Evolutionary conservation across 2,329 filamentous ascomycete species (phyloP), one percentile per base, ranked within the genome.

Genomic region (Dothidotthia symphoricarpi): DNA sequence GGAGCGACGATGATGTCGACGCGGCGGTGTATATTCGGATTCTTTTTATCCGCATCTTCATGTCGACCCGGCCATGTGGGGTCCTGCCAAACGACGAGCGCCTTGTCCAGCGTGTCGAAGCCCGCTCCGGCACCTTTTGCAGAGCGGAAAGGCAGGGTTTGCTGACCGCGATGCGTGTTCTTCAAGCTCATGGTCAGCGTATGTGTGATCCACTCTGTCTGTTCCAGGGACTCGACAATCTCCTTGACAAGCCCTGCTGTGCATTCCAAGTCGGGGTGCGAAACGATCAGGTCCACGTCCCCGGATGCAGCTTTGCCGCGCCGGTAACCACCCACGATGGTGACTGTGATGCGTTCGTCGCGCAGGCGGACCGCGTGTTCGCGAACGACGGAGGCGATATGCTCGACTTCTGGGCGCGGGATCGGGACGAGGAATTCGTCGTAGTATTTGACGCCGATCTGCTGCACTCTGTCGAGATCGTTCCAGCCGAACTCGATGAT

Each of bases 381-480:
- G 1, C 84, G 73, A 12, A 96, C 76, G 1, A 75, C 71, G 4
- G 69, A 55, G 0, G 78, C 80, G 36, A 95, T 95, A 0, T 62
- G 57, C 51, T 88, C 82, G 0, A 88, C 85, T 63, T 97, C 89
- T 0, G 59, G 41, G 1, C 89, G 79, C 0, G 87, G 77, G 4
- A 97, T 87, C 11, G 78, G 81, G 12, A 75, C 67, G 30, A 78
- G 70, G 38, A 98, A 86, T 47, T 97, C 91, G 24, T 94, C 85
- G 62, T 94, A 95, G 67, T 83, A 96, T 62, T 97, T 97, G 29
- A 96, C 73, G 0, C 93, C 91, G 38, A 97, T 95, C 62, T 97
- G 89, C 65, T 96, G 91, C 1, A 88, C 85, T 10, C 89, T 81
- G 1, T 76, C 84, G 1, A 97, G 72, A 0, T 66, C 74, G 14